A percentile compares a stretch with the other conserved stretches of the same genome.
These are phyloP conservation scores for Scleromitrula shiraiana DNA, from an alignment of 2,329 filamentous ascomycete species.

Conservation along the genomic window DNA sequence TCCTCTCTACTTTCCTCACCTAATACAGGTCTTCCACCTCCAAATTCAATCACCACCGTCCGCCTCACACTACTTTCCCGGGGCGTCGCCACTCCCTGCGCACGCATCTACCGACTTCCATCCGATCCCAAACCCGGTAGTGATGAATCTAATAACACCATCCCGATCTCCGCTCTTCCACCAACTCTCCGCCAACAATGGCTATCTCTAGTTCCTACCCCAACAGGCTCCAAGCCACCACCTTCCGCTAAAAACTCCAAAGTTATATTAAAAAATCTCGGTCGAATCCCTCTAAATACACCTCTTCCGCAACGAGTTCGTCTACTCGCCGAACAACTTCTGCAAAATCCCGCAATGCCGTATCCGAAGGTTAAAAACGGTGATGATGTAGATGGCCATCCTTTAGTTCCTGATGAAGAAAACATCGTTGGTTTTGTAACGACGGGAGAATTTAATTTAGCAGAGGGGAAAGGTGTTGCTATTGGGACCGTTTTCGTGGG, in stretches of 20 bases:
- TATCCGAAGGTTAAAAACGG: constrained; percentile 29
- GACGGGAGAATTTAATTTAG: constrained; percentile 73
- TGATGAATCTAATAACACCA: constrained; percentile 18
- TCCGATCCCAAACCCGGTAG: constrained; percentile 29
- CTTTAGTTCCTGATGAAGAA: constrained; percentile 60
- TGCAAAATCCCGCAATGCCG: constrained; percentile 34
- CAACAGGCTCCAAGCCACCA: constrained; percentile 18
- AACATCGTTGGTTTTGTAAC: constrained; percentile 90
- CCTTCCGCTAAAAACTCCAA: constrained; percentile 21
- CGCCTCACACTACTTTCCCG: constrained; percentile 59
- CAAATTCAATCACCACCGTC: constrained; percentile 47
- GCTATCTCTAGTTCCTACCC: constrained; percentile 49
- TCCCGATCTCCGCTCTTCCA: constrained; percentile 23
- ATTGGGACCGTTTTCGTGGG: constrained; percentile 62
- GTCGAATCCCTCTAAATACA: constrained; percentile 25
- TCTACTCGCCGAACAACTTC: constrained; percentile 41
- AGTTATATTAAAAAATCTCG: constrained; percentile 14
- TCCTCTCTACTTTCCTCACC: constrained; percentile 19
- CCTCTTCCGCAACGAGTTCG: constrained; percentile 29
- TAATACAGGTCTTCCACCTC: constrained; percentile 24
- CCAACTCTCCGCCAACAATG: constrained; percentile 55
- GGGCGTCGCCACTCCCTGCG: constrained; percentile 62
- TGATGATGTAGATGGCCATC: constrained; percentile 45
- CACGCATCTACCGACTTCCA: constrained; percentile 77
- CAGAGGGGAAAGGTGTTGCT: constrained; percentile 65